A percentile compares a stretch with the other conserved stretches of the same genome.
These are phyloP conservation scores for Pseudogymnoascus pannorum DNA, from an alignment of 2,329 filamentous ascomycete genomes.

Conservation along the genomic window DNA sequence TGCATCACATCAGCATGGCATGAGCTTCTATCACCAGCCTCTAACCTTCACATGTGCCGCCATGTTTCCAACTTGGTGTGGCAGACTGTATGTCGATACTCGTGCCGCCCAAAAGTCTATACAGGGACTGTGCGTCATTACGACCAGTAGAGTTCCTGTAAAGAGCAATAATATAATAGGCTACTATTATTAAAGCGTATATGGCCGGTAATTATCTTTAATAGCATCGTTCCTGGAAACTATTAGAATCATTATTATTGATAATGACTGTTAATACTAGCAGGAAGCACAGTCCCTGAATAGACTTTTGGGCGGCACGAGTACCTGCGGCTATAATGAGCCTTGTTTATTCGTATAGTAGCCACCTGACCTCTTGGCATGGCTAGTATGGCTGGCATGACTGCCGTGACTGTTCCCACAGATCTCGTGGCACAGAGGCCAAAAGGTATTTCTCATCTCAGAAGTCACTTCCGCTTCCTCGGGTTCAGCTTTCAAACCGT, in stretches of 20 bases:
- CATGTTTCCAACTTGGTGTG: neutral
- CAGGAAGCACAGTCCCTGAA: too few species aligned
- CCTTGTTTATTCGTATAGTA: neutral
- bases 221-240: too few species aligned
- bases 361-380: neutral
- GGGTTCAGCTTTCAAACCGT: conserved; percentile 28
- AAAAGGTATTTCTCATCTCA: neutral
- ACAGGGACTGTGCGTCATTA: too few species aligned
- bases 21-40: neutral
- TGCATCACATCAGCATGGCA: conserved; percentile 5
- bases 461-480: neutral
- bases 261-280: too few species aligned
- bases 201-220: too few species aligned
- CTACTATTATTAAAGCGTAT: too few species aligned
- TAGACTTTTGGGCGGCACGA: too few species aligned
- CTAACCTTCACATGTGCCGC: neutral
- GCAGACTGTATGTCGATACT: neutral
- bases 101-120: too few species aligned
- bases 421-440: neutral
- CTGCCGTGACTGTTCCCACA: neutral
- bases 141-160: too few species aligned
- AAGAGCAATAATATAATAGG: too few species aligned
- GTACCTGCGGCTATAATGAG: neutral
- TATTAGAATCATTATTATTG: too few species aligned
- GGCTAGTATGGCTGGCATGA: neutral